Conservation (phyloP, 2,329 filamentous ascomycete species). For the Diaporthe velutina region DNA sequence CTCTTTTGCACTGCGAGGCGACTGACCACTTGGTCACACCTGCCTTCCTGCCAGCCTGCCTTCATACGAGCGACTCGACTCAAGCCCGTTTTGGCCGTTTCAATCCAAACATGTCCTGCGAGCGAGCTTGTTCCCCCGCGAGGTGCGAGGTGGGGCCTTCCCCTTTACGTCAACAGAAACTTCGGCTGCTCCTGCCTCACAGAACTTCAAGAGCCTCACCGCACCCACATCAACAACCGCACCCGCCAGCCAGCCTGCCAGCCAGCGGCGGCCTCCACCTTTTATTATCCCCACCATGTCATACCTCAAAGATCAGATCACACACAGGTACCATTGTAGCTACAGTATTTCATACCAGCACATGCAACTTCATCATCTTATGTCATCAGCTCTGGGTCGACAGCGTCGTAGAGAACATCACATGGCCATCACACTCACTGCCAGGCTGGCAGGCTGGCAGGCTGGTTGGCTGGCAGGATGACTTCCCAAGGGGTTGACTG, state of each 20-base stretch:
- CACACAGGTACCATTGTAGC: background rate
- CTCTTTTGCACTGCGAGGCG: background rate
- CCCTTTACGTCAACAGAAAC: background rate
- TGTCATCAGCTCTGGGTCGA: background rate
- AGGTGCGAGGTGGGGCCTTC: background rate
- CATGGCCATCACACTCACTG: background rate
- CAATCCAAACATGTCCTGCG: background rate
- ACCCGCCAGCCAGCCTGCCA: background rate
- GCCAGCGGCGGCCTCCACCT: background rate
- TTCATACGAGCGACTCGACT: background rate
- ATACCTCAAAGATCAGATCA: background rate
- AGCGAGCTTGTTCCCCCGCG: background rate
- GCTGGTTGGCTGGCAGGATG: too few relatives aligned
- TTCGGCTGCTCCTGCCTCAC: conserved; percentile 17
- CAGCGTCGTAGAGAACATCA: background rate
- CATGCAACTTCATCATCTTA: background rate
- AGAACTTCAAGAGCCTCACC: background rate
- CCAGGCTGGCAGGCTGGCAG: background rate
- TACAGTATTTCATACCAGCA: background rate
- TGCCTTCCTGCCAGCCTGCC: background rate
- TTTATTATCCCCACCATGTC: background rate
- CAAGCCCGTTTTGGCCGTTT: background rate
- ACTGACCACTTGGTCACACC: background rate
- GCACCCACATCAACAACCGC: background rate
- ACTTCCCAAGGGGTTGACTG: too few relatives aligned